phyloP scores from a whole-genome alignment of 176 grass and related monocot species.

The Thinopyrum elongatum region DNA sequence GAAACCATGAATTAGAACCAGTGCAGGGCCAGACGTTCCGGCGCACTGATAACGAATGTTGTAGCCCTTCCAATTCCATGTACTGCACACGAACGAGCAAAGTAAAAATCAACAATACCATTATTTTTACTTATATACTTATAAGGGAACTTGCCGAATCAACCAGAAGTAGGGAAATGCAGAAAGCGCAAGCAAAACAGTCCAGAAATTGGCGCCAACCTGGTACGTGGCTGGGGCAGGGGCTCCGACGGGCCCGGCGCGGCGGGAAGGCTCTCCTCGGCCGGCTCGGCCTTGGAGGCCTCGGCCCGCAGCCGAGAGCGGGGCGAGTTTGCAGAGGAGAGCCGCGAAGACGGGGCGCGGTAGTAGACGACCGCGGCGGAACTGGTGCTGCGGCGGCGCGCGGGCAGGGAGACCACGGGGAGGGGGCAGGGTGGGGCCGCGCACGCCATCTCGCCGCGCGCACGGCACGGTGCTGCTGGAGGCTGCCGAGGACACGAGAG shows the following conservation, averaged over 20 bases:
- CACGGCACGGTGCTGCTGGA: not conserved
- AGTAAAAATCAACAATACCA: not conserved
- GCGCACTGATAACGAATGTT: constrained; percentile 74
- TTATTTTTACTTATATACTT: not conserved
- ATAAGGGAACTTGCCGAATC: not conserved
- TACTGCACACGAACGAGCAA: constrained; percentile 24
- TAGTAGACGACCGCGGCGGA: not conserved
- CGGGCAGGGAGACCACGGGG: constrained; percentile 21
- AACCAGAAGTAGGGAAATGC: not conserved
- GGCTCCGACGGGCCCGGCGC: constrained; percentile 17
- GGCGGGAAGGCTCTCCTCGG: constrained; percentile 31
- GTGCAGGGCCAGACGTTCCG: constrained; percentile 63
- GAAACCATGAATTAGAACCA: constrained; percentile 91
- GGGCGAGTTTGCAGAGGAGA: not conserved
- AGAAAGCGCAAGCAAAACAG: not conserved
- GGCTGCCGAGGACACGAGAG: not conserved
- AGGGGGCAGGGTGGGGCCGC: constrained; percentile 2
- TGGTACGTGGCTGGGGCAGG: constrained; percentile 33
- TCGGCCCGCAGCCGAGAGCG: constrained; percentile 18
- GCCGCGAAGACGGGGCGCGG: not conserved
- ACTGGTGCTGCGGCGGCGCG: not conserved
- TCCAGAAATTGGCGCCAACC: constrained; percentile 31
- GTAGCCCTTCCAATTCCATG: constrained; percentile 80
- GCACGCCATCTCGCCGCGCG: constrained; percentile 27
- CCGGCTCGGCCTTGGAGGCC: constrained; percentile 47